Evolutionary conservation across 164 flowering plant species (phyloP).

Genomic region (Akebia trifoliata): DNA sequence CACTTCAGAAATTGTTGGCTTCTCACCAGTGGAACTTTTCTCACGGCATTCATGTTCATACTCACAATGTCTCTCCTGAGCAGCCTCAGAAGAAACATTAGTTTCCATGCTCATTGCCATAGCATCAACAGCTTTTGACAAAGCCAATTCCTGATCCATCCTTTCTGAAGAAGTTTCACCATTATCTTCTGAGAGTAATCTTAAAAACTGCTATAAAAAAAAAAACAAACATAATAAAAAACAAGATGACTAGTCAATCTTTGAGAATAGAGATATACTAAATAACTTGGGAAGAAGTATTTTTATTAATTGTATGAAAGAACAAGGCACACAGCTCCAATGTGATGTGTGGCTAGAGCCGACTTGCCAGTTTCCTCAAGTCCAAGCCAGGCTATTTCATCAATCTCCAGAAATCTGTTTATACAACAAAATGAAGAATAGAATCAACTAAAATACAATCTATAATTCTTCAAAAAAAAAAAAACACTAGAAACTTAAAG

Average conservation of each 20-base stretch:
- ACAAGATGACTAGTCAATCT: neutral
- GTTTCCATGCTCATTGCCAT: slow-evolving; percentile 52
- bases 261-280: slow-evolving; percentile 1
- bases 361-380: slow-evolving; percentile 73
- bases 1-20: slow-evolving; percentile 28
- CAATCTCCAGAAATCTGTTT: slow-evolving; percentile 60
- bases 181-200: slow-evolving; percentile 66
- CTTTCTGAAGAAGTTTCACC: slow-evolving; percentile 43
- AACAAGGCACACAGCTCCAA: slow-evolving; percentile 62
- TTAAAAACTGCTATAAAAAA: slow-evolving; percentile 47
- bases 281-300: neutral
- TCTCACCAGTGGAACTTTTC: slow-evolving; percentile 33
- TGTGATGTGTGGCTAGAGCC: slow-evolving; percentile 52
- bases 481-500: too few relatives aligned
- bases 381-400: slow-evolving; percentile 65
- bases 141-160: slow-evolving; percentile 56
- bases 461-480: neutral
- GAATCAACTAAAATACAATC: neutral
- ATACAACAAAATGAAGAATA: neutral
- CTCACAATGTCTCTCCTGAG: slow-evolving; percentile 44
- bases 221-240: neutral
- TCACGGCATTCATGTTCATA: slow-evolving; percentile 56
- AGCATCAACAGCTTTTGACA: slow-evolving; percentile 69
- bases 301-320: neutral
- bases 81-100: slow-evolving; percentile 32